phyloP scores from a whole-genome alignment of 352 stramenopile genomes.

The Globisporangium alternatum region DNA sequence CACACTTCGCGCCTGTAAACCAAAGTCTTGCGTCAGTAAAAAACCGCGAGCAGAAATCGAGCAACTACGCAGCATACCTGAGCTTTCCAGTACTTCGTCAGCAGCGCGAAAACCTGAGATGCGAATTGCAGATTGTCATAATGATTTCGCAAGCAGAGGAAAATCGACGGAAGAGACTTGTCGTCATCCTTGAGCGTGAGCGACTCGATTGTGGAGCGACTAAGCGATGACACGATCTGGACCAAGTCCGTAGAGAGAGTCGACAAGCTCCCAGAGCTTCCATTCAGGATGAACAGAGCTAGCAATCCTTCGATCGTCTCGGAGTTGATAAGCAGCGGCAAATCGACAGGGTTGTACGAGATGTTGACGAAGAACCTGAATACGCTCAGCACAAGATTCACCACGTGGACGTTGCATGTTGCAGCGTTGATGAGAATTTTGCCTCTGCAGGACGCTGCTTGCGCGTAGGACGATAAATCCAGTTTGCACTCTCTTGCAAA shows the following conservation, averaged over 20 bases:
- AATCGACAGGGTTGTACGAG: slow-evolving; percentile 40
- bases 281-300: slow-evolving; percentile 44
- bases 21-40: background rate
- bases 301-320: slow-evolving; percentile 59
- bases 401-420: slow-evolving; percentile 27
- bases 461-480: slow-evolving; percentile 52
- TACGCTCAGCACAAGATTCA: slow-evolving; percentile 28
- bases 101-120: slow-evolving; percentile 55
- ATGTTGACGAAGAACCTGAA: slow-evolving; percentile 66
- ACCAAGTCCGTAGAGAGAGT: slow-evolving; percentile 38
- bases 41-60: background rate
- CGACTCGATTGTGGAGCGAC: slow-evolving; percentile 36
- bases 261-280: slow-evolving; percentile 23
- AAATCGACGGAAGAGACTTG: slow-evolving; percentile 54
- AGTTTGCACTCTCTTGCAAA: slow-evolving; percentile 56
- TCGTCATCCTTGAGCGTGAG: slow-evolving; percentile 46
- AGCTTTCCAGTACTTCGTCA: slow-evolving; percentile 46
- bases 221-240: slow-evolving; percentile 41
- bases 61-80: slow-evolving; percentile 19
- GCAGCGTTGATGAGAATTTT: slow-evolving; percentile 42
- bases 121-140: slow-evolving; percentile 39
- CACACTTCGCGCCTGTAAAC: slow-evolving; percentile 25
- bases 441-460: slow-evolving; percentile 28
- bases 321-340: slow-evolving; percentile 50
- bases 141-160: slow-evolving; percentile 59